Base-by-base conservation (phyloP, 495 filamentous ascomycete species). In the Podospora comata region DNA sequence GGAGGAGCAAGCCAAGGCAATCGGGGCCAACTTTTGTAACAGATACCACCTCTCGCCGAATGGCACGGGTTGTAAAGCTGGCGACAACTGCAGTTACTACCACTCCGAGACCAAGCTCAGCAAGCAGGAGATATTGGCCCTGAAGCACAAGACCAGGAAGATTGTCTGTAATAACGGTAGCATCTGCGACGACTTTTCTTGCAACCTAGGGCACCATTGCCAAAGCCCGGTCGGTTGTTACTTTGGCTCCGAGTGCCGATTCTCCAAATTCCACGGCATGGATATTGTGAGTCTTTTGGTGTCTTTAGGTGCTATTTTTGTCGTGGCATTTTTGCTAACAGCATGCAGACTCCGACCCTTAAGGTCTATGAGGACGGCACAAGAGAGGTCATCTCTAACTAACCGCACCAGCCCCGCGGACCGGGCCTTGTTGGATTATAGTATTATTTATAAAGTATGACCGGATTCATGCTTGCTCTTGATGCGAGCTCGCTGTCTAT, bases 171-270 rank as follows among this genome's bases (percentile, higher is more conserved):
- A 34, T 11, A 53, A 65, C 7, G 68, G 68, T 11, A 61, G 60
- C 5, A 16, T 59, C 0, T 82, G 80, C 66, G 63, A 65, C 1
- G 74, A 78, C 1, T 9, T 67, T 11, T 68, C 64, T 4, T 82
- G 80, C 68, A 68, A 67, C 23, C 71, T 75, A 19, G 79, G 78
- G 27, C 80, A 82, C 39, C 74, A 78, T 55, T 80, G 79, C 64
- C n/a, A 55, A 5, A 74, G 67, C 32, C 62, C 65, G 4, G 66
- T 69, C 1, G 56, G 66, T 6, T 77, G 75, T 34, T 71, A 57
- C 28, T 77, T 68, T 55, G 72, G 69, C 7, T 44, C 65, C 19
- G 53, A 63, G 2, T 82, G 79, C 60, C 65, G 68, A 4, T 81
- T 79, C 44, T 19, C 18, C 1, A 65, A 72, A 1, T 73, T 71